Percentiles rank a stretch among this genome's conserved stretches.
These are phyloP conservation scores for Lachancea thermotolerans DNA, from an alignment of 805 yeast species.

Conservation along the genomic window DNA sequence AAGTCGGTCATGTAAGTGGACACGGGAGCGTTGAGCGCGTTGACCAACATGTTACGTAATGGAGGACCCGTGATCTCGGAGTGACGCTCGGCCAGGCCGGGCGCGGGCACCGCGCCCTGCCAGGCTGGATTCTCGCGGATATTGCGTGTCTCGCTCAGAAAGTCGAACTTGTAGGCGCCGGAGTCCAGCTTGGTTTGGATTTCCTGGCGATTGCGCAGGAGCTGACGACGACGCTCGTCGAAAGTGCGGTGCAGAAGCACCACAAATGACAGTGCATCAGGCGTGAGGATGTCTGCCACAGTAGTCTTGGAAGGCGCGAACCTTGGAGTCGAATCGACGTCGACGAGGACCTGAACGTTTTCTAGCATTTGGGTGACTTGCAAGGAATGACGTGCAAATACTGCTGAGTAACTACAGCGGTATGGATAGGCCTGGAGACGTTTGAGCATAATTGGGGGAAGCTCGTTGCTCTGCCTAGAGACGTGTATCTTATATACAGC, in stretches of 20 bases:
- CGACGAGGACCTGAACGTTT: conserved; percentile 34
- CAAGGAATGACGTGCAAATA: neutral
- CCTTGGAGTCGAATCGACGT: conserved; percentile 25
- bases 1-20: conserved; percentile 84
- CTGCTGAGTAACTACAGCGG: neutral
- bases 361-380: conserved; percentile 14
- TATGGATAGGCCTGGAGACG: neutral
- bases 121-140: conserved; percentile 69
- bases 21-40: conserved; percentile 71
- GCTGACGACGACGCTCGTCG: conserved; percentile 50
- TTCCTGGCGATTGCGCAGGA: conserved; percentile 54
- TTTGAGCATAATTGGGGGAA: neutral
- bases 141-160: conserved; percentile 58
- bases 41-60: conserved; percentile 75
- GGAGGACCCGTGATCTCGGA: conserved; percentile 85
- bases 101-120: conserved; percentile 69
- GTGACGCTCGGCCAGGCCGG: conserved; percentile 67
- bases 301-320: conserved; percentile 36
- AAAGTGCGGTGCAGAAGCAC: conserved; percentile 70
- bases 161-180: conserved; percentile 52
- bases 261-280: conserved; percentile 53
- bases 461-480: no score
- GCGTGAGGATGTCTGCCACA: conserved; percentile 34
- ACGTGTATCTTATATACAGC: neutral
- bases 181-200: conserved; percentile 55